A percentile compares a stretch with the other conserved stretches of the same genome.
Conservation (phyloP, 2,329 filamentous ascomycete genomes). For the Microthyrium microscopicum region DNA sequence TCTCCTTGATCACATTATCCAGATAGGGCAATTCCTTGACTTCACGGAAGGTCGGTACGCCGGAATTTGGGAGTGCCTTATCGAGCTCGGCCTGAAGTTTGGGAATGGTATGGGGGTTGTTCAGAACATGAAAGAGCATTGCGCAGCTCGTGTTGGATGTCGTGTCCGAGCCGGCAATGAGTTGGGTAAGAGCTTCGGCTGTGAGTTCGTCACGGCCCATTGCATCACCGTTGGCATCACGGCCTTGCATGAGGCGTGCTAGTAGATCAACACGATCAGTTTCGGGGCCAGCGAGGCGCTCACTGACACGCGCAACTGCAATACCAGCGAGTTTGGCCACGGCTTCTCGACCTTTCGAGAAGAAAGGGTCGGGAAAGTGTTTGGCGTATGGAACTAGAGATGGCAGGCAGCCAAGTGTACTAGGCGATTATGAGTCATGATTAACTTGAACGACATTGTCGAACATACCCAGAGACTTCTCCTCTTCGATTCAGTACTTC, state of each 20-base stretch:
- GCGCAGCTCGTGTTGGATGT: conserved; percentile 71
- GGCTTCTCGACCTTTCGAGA: conserved; percentile 54
- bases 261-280: conserved; percentile 51
- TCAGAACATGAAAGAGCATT: conserved; percentile 58
- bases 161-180: conserved; percentile 66
- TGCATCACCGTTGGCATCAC: conserved; percentile 60
- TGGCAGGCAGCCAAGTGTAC: conserved; percentile 58
- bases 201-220: conserved; percentile 68
- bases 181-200: conserved; percentile 74
- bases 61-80: conserved; percentile 40
- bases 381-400: conserved; percentile 62
- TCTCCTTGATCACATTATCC: conserved; percentile 61
- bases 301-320: conserved; percentile 64
- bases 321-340: conserved; percentile 75
- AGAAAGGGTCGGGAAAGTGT: conserved; percentile 70
- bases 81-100: conserved; percentile 69
- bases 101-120: conserved; percentile 50
- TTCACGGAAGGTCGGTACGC: conserved; percentile 55
- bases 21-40: conserved; percentile 65
- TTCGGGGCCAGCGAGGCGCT: conserved; percentile 50
- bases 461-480: conserved; percentile 52
- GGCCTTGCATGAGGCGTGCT: conserved; percentile 68
- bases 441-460: too few relatives aligned
- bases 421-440: conserved; percentile 10
- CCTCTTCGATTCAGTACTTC: conserved; percentile 79